Base-by-base conservation (phyloP, 129 eudicot species). In the Daucus carota region DNA sequence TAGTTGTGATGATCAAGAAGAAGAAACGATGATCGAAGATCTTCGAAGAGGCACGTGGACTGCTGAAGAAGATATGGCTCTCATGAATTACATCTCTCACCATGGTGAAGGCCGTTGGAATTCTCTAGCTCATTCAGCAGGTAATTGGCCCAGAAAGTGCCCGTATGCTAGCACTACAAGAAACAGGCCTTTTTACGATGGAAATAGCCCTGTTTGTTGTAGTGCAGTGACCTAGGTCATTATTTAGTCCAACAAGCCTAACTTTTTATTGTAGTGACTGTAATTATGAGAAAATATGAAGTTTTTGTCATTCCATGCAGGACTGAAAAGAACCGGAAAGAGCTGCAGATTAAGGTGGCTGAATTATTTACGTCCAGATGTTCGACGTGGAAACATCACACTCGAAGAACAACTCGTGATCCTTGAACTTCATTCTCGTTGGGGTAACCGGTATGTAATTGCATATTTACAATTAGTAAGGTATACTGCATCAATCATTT, bases 51-150 rank as follows among this genome's bases (percentile, higher is more conserved):
- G 98, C 34, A 96, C 98, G 2, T 93, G 98, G 98, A 93, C 98
- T 5, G 92, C 87, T 42, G 98, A 93, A 76, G 98, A 93, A 83
- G 98, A 93, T 75, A 82, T 93, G 42, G 71, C 91, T 28, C 97
- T 93, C 73, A 86, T 89, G 63, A 89, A 93, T 72, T 86, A 90
- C 79, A 85, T 93, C 75, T 86, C 93, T 36, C 89, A 80, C 29
- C 93, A 93, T 13, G 97, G 98, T 10, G 98, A 93, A 87, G 98
- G 98, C 78, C 90, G 92, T 13, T 93, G 98, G 98, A 93, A 93
- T 32, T 78, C 98, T 17, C 88, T 93, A 10, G 97, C 97, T 57
- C 91, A 87, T 34, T 90, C 81, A 65, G 93, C 98, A 10, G 98
- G 98, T 90, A 87, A 9, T 57, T n/a, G n/a, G n/a, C n/a, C n/a